Conservation (phyloP, 768 basidiomycete genomes). For the Mycena leptocephala region DNA sequence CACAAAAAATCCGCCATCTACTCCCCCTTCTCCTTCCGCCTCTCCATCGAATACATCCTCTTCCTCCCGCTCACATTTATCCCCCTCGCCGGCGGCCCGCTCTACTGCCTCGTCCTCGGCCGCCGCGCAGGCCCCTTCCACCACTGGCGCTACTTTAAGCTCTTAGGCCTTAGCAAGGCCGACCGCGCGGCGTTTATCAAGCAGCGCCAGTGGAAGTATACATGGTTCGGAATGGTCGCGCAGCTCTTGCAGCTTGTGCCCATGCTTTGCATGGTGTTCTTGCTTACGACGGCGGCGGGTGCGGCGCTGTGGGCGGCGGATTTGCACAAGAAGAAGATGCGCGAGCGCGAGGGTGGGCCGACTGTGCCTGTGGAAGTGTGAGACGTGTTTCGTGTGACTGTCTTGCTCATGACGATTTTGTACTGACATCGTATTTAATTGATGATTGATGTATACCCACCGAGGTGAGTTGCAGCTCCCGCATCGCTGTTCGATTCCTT, state of each 20-base stretch:
- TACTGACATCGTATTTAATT: too few species aligned
- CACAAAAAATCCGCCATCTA: background rate
- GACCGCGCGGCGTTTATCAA: constrained; percentile 9
- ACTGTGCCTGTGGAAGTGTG: too few species aligned
- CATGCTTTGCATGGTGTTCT: constrained; percentile 22
- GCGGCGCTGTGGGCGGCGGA: constrained; percentile 28
- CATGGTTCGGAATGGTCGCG: constrained; percentile 32
- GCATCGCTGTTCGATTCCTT: background rate
- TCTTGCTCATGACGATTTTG: constrained; percentile 14
- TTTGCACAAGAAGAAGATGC: too few species aligned
- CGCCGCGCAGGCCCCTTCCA: constrained; percentile 33
- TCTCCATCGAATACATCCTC: too few species aligned
- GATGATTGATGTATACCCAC: background rate
- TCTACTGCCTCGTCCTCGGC: too few species aligned
- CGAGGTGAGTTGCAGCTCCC: background rate
- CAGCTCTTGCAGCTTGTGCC: constrained; percentile 27
- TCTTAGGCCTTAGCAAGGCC: constrained; percentile 12
- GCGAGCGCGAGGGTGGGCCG: too few species aligned
- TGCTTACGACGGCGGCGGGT: constrained; percentile 29
- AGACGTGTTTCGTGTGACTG: constrained; percentile 13
- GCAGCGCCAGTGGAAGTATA: constrained; percentile 28
- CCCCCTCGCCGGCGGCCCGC: too few species aligned
- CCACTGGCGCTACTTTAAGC: constrained; percentile 32
- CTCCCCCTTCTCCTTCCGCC: too few species aligned
- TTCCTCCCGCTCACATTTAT: too few species aligned